Percentiles rank a stretch among this genome's conserved stretches.
Evolutionary conservation across 2,329 filamentous ascomycete species (phyloP).

Genomic region (Colletotrichum phormii): DNA sequence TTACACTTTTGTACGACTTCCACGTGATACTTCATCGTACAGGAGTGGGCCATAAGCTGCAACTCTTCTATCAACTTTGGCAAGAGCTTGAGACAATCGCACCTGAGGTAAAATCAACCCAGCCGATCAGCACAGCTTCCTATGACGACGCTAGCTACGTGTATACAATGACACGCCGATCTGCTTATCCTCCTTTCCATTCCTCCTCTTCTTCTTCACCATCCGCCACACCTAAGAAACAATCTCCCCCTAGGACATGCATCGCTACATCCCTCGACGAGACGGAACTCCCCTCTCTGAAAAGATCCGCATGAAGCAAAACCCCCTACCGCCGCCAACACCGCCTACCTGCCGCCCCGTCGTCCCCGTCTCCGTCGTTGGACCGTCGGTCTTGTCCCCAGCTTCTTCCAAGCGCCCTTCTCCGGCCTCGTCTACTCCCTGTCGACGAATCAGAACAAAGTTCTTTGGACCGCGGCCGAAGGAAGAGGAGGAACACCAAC

Average conservation of each 20-base stretch:
- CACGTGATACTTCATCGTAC: not conserved
- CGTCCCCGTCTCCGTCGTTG: slow-evolving; percentile 30
- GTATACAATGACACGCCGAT: too few relatives aligned
- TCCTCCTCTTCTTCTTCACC: not conserved
- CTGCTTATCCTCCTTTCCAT: not conserved
- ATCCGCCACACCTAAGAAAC: not conserved
- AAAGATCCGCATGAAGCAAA: slow-evolving; percentile 48
- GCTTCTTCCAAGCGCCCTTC: slow-evolving; percentile 38
- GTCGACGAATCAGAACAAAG: slow-evolving; percentile 67
- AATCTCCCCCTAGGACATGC: slow-evolving; percentile 36
- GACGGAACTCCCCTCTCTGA: slow-evolving; percentile 52
- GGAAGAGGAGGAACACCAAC: slow-evolving; percentile 71
- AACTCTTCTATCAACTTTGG: not conserved
- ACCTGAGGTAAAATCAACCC: not conserved
- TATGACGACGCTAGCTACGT: not conserved
- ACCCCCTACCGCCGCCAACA: not conserved
- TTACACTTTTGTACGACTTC: not conserved
- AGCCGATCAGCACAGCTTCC: not conserved
- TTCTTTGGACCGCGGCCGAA: slow-evolving; percentile 56
- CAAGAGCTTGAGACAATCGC: not conserved
- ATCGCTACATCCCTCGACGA: slow-evolving; percentile 64
- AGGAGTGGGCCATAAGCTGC: not conserved
- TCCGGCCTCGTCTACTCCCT: not conserved
- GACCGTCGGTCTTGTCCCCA: slow-evolving; percentile 48
- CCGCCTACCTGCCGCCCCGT: not conserved